These are phyloP conservation scores for Barnettozyma populi DNA, from an alignment of 805 yeast species.

Conservation along the genomic window DNA sequence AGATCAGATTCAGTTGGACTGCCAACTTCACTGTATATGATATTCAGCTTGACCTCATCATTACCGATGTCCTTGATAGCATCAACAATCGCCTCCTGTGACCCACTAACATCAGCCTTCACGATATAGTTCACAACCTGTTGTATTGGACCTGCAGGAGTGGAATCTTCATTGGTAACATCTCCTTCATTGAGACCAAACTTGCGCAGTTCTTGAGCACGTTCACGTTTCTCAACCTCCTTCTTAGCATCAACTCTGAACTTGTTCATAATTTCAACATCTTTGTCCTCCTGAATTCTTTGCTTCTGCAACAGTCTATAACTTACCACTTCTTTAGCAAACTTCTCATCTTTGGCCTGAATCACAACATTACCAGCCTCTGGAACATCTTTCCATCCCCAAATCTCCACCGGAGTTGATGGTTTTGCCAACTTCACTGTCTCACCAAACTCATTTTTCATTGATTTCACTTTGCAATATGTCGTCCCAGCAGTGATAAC, in stretches of 20 bases:
- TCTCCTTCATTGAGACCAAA: slow-evolving; percentile 51
- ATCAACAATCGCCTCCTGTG: slow-evolving; percentile 88
- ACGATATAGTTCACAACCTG: slow-evolving; percentile 55
- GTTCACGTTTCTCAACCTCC: slow-evolving; percentile 46
- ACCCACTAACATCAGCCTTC: slow-evolving; percentile 91
- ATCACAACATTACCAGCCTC: slow-evolving; percentile 83
- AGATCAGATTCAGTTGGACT: slow-evolving; percentile 62
- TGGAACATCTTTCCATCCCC: slow-evolving; percentile 94
- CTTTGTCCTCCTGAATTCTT: slow-evolving; percentile 52
- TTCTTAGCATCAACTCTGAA: slow-evolving; percentile 51
- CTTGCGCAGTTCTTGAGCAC: slow-evolving; percentile 49
- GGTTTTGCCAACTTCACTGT: slow-evolving; percentile 66
- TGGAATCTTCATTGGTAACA: slow-evolving; percentile 16
- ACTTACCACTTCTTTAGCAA: slow-evolving; percentile 68
- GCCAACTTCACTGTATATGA: slow-evolving; percentile 76
- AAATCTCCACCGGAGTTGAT: slow-evolving; percentile 81
- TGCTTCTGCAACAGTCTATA: slow-evolving; percentile 60
- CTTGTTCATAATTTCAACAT: slow-evolving; percentile 67
- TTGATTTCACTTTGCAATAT: slow-evolving; percentile 75
- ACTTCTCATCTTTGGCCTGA: slow-evolving; percentile 67
- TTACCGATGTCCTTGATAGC: slow-evolving; percentile 81
- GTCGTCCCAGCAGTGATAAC: slow-evolving; percentile 83
- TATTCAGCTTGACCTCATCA: slow-evolving; percentile 68
- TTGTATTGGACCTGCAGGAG: slow-evolving; percentile 22
- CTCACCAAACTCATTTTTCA: slow-evolving; percentile 71